phyloP scores from a whole-genome alignment of 495 filamentous ascomycete genomes.

The Gamarada debralockiae region DNA sequence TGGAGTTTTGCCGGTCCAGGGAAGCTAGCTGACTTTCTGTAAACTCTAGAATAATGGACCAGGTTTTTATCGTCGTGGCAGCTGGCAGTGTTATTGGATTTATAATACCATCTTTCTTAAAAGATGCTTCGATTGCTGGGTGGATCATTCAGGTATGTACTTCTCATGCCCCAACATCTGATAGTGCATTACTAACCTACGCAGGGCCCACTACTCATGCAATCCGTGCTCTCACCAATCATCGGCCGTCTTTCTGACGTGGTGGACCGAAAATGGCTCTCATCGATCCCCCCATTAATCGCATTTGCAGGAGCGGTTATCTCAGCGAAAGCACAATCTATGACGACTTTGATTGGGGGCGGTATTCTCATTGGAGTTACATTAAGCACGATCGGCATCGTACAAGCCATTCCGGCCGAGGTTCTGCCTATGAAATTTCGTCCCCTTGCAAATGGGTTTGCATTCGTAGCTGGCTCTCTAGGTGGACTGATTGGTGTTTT shows the following conservation, averaged over 20 bases:
- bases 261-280: constrained; percentile 47
- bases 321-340: constrained; percentile 47
- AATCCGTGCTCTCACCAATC: constrained; percentile 48
- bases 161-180: neutral
- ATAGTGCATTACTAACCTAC: too few species aligned
- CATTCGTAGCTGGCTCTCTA: constrained; percentile 40
- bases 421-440: constrained; percentile 50
- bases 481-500: constrained; percentile 45
- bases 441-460: constrained; percentile 48
- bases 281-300: constrained; percentile 42
- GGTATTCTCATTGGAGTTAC: constrained; percentile 48
- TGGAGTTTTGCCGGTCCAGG: too few species aligned
- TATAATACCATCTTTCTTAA: constrained; percentile 47
- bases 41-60: constrained; percentile 35
- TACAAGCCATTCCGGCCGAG: constrained; percentile 50
- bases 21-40: neutral
- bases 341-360: constrained; percentile 50
- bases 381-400: constrained; percentile 46
- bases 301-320: constrained; percentile 48
- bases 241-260: constrained; percentile 52
- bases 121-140: constrained; percentile 41
- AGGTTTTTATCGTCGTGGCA: constrained; percentile 50
- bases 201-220: constrained; percentile 48
- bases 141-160: constrained; percentile 47
- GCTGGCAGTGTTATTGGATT: constrained; percentile 51